These are phyloP conservation scores for Colletotrichum orchidophilum DNA, from an alignment of 2,329 filamentous ascomycete species.

Conservation along the genomic window DNA sequence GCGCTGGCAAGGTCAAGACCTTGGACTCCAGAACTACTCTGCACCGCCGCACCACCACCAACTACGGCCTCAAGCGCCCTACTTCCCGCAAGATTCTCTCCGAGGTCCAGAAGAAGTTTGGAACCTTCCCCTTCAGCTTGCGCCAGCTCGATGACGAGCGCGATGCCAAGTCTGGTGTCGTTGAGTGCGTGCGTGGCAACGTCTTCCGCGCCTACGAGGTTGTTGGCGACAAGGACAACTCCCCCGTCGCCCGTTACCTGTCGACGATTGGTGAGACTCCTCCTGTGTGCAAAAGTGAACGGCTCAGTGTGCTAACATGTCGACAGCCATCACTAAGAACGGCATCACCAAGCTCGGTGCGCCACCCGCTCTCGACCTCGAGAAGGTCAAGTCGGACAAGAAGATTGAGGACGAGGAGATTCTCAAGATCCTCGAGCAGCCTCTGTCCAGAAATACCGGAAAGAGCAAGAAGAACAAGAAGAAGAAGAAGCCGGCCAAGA, in stretches of 20 bases:
- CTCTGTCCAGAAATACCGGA: constrained; percentile 85
- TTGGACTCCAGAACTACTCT: constrained; percentile 89
- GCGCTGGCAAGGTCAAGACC: constrained; percentile 93
- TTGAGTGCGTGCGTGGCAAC: constrained; percentile 93
- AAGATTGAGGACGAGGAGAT: constrained; percentile 98
- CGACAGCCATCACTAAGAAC: constrained; percentile 93
- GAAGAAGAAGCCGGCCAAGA: constrained; percentile 70
- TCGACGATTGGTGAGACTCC: constrained; percentile 86
- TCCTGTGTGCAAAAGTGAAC: constrained; percentile 36
- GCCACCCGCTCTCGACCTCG: constrained; percentile 78
- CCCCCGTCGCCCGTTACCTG: constrained; percentile 85
- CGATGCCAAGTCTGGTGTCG: constrained; percentile 92
- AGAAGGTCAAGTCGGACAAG: constrained; percentile 92
- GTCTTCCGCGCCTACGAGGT: constrained; percentile 97
- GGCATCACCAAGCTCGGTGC: constrained; percentile 87
- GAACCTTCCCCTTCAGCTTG: constrained; percentile 96
- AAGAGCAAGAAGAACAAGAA: constrained; percentile 93
- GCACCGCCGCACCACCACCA: constrained; percentile 91
- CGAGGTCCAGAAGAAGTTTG: constrained; percentile 97
- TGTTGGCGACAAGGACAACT: constrained; percentile 89
- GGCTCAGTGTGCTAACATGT: constrained; percentile 8
- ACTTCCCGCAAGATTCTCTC: constrained; percentile 92
- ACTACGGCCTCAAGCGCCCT: constrained; percentile 92
- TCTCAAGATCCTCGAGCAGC: constrained; percentile 91
- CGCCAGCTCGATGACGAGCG: constrained; percentile 97